Percentiles rank a stretch among this genome's conserved stretches.
phyloP scores from a whole-genome alignment of 345 rosid genomes.

The Lepidium africanum region DNA sequence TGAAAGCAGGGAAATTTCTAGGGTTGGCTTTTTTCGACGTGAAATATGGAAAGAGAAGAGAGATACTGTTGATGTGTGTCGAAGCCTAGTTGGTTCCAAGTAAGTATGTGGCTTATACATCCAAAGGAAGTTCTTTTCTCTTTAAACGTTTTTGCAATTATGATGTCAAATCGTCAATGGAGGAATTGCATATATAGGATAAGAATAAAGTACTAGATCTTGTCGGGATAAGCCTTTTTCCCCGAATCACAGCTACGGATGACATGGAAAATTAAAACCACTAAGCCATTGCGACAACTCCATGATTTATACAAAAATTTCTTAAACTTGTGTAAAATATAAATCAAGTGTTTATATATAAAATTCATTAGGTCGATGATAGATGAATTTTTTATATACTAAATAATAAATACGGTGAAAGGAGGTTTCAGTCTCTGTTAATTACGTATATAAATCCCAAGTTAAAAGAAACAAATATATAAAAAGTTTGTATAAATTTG shows the following conservation, averaged over 20 bases:
- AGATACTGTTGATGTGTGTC: constrained; percentile 14
- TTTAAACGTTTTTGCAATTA: constrained; percentile 7
- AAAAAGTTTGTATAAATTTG: no score
- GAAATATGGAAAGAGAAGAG: constrained; percentile 16
- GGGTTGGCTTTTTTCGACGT: constrained; percentile 22
- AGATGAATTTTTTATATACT: no score
- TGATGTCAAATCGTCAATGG: constrained; percentile 3
- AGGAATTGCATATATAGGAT: constrained; percentile 9
- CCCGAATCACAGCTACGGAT: not conserved
- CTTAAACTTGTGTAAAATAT: no score
- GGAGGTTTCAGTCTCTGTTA: no score
- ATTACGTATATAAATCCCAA: no score
- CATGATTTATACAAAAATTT: no score
- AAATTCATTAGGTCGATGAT: no score
- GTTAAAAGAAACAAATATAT: no score
- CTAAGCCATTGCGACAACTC: no score
- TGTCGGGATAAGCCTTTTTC: constrained; percentile 17
- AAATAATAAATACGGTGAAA: no score
- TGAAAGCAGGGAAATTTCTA: constrained; percentile 2
- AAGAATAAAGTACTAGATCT: constrained; percentile 21
- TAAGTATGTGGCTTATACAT: not conserved
- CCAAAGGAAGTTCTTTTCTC: constrained; percentile 12
- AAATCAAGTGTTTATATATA: no score
- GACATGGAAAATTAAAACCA: no score
- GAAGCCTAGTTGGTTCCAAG: constrained; percentile 19